Percentiles rank a stretch among this genome's conserved stretches.
phyloP scores from a whole-genome alignment of 2,329 filamentous ascomycete genomes.

The Cladosporium velox region DNA sequence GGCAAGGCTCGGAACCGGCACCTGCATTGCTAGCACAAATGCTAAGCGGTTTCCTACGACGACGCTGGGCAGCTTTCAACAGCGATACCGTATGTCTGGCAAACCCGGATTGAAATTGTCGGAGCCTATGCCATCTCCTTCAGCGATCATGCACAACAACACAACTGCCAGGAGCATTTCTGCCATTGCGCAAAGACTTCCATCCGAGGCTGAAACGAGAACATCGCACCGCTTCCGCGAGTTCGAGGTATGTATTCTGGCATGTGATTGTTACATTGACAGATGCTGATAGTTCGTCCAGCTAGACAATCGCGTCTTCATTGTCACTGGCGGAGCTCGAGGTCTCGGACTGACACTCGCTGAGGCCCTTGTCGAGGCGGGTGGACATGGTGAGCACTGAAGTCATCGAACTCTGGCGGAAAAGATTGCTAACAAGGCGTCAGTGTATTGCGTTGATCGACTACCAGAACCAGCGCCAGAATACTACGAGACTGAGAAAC shows the following conservation, averaged over 20 bases:
- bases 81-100: neutral
- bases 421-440: neutral
- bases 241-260: conserved; percentile 25
- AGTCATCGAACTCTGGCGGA: neutral
- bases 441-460: conserved; percentile 53
- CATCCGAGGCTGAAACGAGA: conserved; percentile 17
- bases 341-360: conserved; percentile 36
- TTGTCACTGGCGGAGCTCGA: conserved; percentile 35
- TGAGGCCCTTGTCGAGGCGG: conserved; percentile 43
- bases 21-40: conserved; percentile 5
- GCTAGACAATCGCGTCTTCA: conserved; percentile 27
- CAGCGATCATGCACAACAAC: neutral
- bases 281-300: neutral
- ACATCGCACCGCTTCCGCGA: conserved; percentile 27
- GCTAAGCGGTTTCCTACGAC: neutral
- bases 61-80: neutral
- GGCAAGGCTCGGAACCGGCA: conserved; percentile 1
- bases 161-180: conserved; percentile 12
- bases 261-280: neutral
- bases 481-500: conserved; percentile 44
- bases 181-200: conserved; percentile 25
- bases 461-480: conserved; percentile 49
- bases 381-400: conserved; percentile 44
- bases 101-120: neutral
- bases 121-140: neutral